phyloP scores from a whole-genome alignment of 2,329 filamentous ascomycete genomes.

The Alternaria atra region DNA sequence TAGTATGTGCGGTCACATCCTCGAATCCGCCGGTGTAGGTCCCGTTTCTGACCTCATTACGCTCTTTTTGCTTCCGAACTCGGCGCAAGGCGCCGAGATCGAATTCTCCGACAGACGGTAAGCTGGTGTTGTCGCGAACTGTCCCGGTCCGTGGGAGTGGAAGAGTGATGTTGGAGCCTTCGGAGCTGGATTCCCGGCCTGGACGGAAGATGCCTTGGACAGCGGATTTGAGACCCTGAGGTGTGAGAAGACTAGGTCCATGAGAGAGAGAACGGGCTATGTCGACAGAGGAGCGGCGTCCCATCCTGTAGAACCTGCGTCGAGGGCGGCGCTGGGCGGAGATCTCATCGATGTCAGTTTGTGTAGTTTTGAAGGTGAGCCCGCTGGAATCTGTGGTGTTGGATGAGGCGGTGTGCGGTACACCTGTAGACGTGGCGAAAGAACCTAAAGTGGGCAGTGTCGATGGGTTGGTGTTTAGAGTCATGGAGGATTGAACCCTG shows the following conservation, averaged over 20 bases:
- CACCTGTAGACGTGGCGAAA: conserved; percentile 19
- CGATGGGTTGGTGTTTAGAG: conserved; percentile 9
- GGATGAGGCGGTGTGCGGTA: conserved; percentile 24
- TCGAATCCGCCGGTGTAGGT: conserved; percentile 28
- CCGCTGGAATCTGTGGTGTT: conserved; percentile 33
- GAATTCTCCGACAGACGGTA: conserved; percentile 30
- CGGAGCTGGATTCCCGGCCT: conserved; percentile 41
- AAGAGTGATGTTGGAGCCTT: conserved; percentile 46
- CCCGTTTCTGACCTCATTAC: conserved; percentile 31
- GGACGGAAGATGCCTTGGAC: conserved; percentile 43
- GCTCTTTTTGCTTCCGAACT: conserved; percentile 38
- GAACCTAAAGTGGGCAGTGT: conserved; percentile 20
- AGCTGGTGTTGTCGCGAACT: conserved; percentile 24
- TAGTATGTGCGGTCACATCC: neutral
- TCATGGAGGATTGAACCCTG: neutral
- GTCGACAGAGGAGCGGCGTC: conserved; percentile 31
- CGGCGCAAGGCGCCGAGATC: conserved; percentile 39
- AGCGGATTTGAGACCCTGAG: conserved; percentile 38
- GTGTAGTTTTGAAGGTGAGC: conserved; percentile 44
- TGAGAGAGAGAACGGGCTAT: conserved; percentile 30
- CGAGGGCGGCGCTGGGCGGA: conserved; percentile 32
- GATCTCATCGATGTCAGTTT: conserved; percentile 40
- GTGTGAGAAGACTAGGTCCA: conserved; percentile 25
- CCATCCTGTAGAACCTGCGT: conserved; percentile 43
- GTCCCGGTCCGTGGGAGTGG: conserved; percentile 39